Base-by-base conservation (phyloP, 1,139 yeast genomes). In the Magnusiomyces tetraspermus region DNA sequence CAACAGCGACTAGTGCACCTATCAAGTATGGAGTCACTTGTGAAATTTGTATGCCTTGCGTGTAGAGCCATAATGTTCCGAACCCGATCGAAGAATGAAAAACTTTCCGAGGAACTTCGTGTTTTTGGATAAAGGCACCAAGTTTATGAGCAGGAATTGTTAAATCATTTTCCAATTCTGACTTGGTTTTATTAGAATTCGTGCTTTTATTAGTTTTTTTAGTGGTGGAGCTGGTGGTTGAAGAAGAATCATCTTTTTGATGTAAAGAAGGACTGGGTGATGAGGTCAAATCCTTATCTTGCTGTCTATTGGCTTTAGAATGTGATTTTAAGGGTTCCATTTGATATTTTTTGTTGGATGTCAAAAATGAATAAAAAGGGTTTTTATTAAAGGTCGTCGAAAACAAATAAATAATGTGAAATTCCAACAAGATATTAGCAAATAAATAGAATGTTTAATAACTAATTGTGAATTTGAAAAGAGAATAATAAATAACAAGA, bases 1-100 rank as follows among this genome's bases (percentile, higher is more conserved):
- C 77, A 1, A 90, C 76, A 1, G 74, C 66, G 0, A 72, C 67
- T 56, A 88, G 80, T 28, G 82, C 74, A 2, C 76, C 67, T 1
- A 73, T 65, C 53, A 88, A 73, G 0, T 65, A 67, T 17, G 76
- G 68, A n/a, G 83, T 77, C 33, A 89, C 77, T 58, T 78, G 77
- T 2, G 69, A 66, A 26, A 77, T 76, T 58, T 76, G 76, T 5
- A 76, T 72, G 6, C 94, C 92, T 42, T 70, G 65, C 0, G 85
- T 77, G 66, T 89, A 90, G 44, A 87, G 71, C 65, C 78, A 83
- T 43, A 92, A 69, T 1, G 97, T 83, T 48, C 89, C 63, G 55
- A 87, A 75, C 0, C 97, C 98, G 52, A 89, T 87, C 0, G 95
- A 84, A 5, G 92, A 84, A 67, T 92, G 98, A 56, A 92, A 79